A percentile compares a stretch with the other conserved stretches of the same genome.
Evolutionary conservation across 306 rosid species (phyloP).

Genomic region (Ceratonia siliqua): DNA sequence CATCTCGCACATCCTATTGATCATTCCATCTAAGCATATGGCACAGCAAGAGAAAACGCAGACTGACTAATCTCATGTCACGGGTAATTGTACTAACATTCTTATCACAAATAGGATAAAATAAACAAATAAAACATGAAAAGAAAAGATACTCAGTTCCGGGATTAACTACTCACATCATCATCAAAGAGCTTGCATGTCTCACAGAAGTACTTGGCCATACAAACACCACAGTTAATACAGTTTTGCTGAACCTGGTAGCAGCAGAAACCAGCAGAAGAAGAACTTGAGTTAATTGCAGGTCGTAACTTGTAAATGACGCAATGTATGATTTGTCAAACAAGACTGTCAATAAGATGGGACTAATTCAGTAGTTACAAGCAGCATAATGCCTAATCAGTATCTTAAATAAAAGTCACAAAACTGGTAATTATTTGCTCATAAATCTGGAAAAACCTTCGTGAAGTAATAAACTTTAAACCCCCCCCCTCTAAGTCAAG

Average conservation of each 20-base stretch:
- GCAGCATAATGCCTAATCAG: background rate
- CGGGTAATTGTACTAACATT: background rate
- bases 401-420: background rate
- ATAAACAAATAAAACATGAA: background rate
- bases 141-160: background rate
- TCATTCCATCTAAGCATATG: background rate
- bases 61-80: background rate
- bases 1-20: background rate
- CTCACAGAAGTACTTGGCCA: slow-evolving; percentile 86
- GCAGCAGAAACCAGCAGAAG: slow-evolving; percentile 3
- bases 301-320: too few relatives aligned
- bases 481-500: background rate
- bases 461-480: background rate
- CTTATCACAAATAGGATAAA: background rate
- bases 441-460: background rate
- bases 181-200: slow-evolving; percentile 89
- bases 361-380: background rate
- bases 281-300: slow-evolving; percentile 5
- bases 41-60: background rate
- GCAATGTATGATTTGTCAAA: background rate
- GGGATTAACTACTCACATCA: slow-evolving; percentile 62
- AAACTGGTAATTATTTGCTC: background rate
- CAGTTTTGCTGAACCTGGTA: slow-evolving; percentile 80
- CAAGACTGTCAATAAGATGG: background rate
- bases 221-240: slow-evolving; percentile 82